Evolutionary conservation across 768 basidiomycete species (phyloP), one percentile per base, ranked within the genome.

Genomic region (Tricholoma terreum): DNA sequence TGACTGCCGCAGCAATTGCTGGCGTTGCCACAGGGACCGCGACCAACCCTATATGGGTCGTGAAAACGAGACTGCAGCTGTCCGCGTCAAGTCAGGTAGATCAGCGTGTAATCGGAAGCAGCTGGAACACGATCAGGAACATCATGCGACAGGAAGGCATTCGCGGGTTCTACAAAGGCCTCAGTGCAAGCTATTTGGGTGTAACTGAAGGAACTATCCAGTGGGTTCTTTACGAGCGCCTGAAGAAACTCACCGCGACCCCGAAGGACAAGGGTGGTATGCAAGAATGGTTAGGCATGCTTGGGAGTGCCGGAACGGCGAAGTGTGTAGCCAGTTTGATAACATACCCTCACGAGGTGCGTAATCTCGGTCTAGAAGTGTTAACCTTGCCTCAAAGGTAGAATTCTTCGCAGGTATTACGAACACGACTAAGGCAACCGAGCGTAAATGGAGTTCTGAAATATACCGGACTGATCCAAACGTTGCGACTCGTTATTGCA

Each of bases 31-130:
- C 97, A 0, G 84, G 94, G 4, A 88, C 92, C 0, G 92, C 85
- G 10, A 98, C 97, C 19, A 99, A 99, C 70, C 97, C 97, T 0
- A 96, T 99, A 22, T 99, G 97, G 97, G 97, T 99, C 48, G 93
- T 99, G 59, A 99, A 98, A 73, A 99, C 97, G 43, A 87, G 96
- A 6, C 66, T 99, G 54, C 97, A 99, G 68, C 84, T 99, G 14
- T 75, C 73, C 2, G 71, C 77, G n/a, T 68, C 55, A 58, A 64
- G 57, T 42, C 69, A 57, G 30, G 35, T 55, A 4, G 63, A 58
- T 15, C 64, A 60, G 19, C 69, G 72, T 11, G 67, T 75, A 3
- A 60, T 83, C 1, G 83, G 84, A 0, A 82, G 81, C 14, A 87
- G 85, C 55, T 79, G 76, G 73, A 61, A 69, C 9, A 85, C 82